A percentile compares a stretch with the other conserved stretches of the same genome.
Evolutionary conservation across 1,139 yeast species (phyloP).

Genomic region (Dujonia santamariae): DNA sequence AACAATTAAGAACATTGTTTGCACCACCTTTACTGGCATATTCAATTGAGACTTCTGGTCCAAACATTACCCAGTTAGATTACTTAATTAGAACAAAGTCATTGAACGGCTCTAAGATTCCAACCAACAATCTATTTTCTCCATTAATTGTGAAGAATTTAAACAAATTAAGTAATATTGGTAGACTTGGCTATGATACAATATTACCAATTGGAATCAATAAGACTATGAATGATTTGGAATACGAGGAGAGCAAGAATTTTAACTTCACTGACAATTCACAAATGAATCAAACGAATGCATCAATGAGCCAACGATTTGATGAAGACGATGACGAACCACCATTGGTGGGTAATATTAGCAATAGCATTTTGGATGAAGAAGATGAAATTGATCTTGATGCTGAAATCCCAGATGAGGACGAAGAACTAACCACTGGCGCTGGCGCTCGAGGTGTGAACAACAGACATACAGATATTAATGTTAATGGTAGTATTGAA

Average conservation of each 20-base stretch:
- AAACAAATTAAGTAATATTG: conserved; percentile 39
- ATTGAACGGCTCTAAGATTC: conserved; percentile 9
- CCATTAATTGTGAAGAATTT: conserved; percentile 35
- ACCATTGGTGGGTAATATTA: conserved; percentile 14
- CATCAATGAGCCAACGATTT: no score
- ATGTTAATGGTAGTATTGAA: conserved; percentile 20
- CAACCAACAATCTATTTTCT: conserved; percentile 17
- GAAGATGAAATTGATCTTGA: conserved; percentile 40
- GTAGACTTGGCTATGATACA: conserved; percentile 47
- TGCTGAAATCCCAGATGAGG: conserved; percentile 39
- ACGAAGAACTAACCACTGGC: conserved; percentile 7
- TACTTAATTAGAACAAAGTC: conserved; percentile 26
- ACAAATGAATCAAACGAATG: no score
- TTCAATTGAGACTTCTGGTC: conserved; percentile 51
- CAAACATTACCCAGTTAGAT: conserved; percentile 29
- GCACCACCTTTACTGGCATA: conserved; percentile 57
- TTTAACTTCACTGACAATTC: no score
- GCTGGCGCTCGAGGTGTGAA: no score
- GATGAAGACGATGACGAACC: conserved; percentile 10
- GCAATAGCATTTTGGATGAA: conserved; percentile 9
- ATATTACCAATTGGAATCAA: conserved; percentile 56
- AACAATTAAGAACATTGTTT: conserved; percentile 20
- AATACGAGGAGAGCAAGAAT: conserved; percentile 20
- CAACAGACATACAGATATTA: no score
- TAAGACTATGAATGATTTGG: conserved; percentile 51